Evolutionary conservation across 1,284 basidiomycete genomes (phyloP).

Genomic region (Apiotrichum akiyoshidainum): DNA sequence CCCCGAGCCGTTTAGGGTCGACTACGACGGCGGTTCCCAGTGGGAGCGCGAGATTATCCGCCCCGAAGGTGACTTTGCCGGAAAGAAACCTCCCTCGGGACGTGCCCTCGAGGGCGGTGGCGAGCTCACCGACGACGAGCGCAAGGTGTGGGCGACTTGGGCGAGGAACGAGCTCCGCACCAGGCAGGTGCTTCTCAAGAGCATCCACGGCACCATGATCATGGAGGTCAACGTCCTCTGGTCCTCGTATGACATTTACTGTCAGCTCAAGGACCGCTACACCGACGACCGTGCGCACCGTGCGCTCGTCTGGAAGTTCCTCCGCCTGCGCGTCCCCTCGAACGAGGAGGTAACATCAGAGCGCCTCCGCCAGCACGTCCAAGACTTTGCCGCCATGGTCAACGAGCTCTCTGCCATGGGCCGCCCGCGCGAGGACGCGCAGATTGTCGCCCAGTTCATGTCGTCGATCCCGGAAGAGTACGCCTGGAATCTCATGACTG

Average conservation of each 20-base stretch:
- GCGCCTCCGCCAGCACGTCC: neutral
- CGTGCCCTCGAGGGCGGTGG: conserved; percentile 2
- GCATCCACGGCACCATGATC: neutral
- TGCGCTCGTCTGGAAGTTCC: conserved; percentile 1
- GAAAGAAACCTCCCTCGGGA: neutral
- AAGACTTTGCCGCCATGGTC: conserved; percentile 3
- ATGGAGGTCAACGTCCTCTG: neutral
- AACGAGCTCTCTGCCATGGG: conserved; percentile 1
- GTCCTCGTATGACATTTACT: neutral
- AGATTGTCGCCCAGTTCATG: conserved; percentile 4
- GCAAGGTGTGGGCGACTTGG: conserved; percentile 1
- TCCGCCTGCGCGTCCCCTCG: neutral
- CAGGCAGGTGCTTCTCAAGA: conserved; percentile 1
- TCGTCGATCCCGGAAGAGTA: conserved; percentile 1
- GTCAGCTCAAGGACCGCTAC: neutral
- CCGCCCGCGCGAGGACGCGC: conserved; percentile 1
- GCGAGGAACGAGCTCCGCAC: conserved; percentile 6
- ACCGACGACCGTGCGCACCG: conserved; percentile 8
- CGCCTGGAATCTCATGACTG: neutral
- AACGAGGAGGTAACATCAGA: conserved; percentile 2
- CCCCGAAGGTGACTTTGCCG: conserved; percentile 3
- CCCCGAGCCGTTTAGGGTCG: conserved; percentile 3
- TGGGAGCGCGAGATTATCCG: conserved; percentile 4
- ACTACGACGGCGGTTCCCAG: neutral
- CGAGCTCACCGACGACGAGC: conserved; percentile 1